Conservation (phyloP, 768 basidiomycete genomes). For the Lentinula lateritia region DNA sequence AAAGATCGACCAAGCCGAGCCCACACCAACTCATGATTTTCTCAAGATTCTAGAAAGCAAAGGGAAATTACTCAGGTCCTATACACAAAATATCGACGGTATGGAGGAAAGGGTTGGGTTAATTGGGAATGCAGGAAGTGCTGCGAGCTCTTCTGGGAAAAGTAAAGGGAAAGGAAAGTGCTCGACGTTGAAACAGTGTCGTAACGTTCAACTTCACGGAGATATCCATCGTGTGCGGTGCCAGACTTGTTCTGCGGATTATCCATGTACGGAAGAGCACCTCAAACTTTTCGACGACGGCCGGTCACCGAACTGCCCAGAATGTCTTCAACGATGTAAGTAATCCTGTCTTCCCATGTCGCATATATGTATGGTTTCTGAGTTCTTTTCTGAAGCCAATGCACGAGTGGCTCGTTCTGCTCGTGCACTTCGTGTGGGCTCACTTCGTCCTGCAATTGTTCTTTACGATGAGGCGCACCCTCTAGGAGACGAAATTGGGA, state of each 20-base stretch:
- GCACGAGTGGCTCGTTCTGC: conserved; percentile 80
- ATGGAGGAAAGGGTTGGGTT: conserved; percentile 82
- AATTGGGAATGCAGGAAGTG: conserved; percentile 55
- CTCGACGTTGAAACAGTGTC: conserved; percentile 57
- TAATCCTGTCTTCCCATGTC: conserved; percentile 12
- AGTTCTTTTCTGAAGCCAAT: conserved; percentile 38
- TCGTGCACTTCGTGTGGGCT: conserved; percentile 72
- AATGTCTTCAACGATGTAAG: conserved; percentile 79
- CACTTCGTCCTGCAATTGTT: conserved; percentile 89
- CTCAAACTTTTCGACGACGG: conserved; percentile 64
- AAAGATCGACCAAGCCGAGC: conserved; percentile 73
- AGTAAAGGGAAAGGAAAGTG: conserved; percentile 56
- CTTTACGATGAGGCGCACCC: conserved; percentile 95
- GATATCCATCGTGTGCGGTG: conserved; percentile 92
- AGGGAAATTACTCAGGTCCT: conserved; percentile 81
- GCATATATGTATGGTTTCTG: conserved; percentile 7
- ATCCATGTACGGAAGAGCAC: conserved; percentile 61
- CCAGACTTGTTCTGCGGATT: conserved; percentile 75
- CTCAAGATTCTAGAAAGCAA: conserved; percentile 79
- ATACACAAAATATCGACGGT: conserved; percentile 98
- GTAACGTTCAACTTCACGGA: conserved; percentile 91
- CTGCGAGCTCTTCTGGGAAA: conserved; percentile 46
- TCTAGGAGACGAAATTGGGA: conserved; percentile 86
- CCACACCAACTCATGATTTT: conserved; percentile 85
- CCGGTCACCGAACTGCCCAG: conserved; percentile 77